Base-by-base conservation (phyloP, 306 rosid species). In the Dryas alaskensis region DNA sequence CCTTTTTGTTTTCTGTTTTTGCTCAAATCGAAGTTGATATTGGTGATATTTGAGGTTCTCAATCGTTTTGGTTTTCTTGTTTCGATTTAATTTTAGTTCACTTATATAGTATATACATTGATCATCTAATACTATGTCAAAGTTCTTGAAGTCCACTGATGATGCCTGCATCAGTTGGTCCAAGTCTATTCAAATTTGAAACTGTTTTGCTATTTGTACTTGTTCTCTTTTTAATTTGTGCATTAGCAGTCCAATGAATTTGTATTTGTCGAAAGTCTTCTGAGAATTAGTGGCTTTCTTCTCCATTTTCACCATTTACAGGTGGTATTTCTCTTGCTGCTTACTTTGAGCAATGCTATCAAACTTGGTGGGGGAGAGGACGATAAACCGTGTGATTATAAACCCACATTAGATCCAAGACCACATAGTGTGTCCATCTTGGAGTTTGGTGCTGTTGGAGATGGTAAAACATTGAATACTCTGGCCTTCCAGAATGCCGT, bases 371-470 rank as follows among this genome's bases (percentile, higher is more conserved):
- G 89, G 19, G 82, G 81, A 25, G 84, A 80, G 13, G 70, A 81
- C 42, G 81, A 61, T n/a, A 84, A 88, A 57, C 91, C 84, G 48
- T 93, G 97, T 74, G 84, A 83, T 64, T 25, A 50, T 19, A 81
- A 73, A 64, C 84, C 78, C 14, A 70, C 80, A 73, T 80, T 85
- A 67, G 83, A 83, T 37, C 89, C 97, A 65, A 91, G 98, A 45
- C 98, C 98, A 51, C 99, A 95, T 65, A 95, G 92, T 75, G 99
- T 95, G 59, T 88, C 99, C 58, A 92, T 95, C 40, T 75, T 73
- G 77, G 99, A 95, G 84, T 95, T 95, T 81, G 98, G 98, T 27
- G 99, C 98, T 0, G 96, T 95, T 80, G 99, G 97, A 60, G 98
- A 95, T 80, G 99, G 99, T 19, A 87, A 84, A 79, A 90, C 99